These are phyloP conservation scores for Bothriochloa decipiens DNA, from an alignment of 176 grass and related monocot species.

Conservation along the genomic window DNA sequence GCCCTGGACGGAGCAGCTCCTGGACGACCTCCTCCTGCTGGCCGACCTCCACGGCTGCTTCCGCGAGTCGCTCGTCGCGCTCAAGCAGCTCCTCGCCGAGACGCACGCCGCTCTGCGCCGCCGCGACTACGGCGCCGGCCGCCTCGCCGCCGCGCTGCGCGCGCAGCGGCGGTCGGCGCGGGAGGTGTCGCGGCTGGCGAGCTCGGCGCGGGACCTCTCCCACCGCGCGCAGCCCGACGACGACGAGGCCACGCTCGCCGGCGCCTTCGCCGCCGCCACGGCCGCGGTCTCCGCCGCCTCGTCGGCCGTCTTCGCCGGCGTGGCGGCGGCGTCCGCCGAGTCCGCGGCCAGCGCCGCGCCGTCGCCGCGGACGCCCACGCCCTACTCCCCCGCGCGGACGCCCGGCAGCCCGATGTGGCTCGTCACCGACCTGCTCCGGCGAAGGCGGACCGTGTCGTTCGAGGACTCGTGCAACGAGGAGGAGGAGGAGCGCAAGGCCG, in stretches of 20 bases:
- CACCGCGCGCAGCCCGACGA: conserved; percentile 33
- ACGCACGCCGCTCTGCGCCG: conserved; percentile 49
- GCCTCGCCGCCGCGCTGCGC: conserved; percentile 50
- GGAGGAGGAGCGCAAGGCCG: conserved; percentile 64
- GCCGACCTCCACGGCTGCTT: conserved; percentile 62
- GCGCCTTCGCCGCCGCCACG: conserved; percentile 44
- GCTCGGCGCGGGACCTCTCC: conserved; percentile 49
- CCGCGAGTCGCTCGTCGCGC: conserved; percentile 48
- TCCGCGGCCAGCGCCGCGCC: conserved; percentile 53
- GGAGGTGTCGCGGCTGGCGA: conserved; percentile 42
- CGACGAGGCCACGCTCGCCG: conserved; percentile 52
- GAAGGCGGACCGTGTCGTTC: conserved; percentile 44
- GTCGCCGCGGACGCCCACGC: conserved; percentile 41
- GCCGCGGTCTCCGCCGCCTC: conserved; percentile 46
- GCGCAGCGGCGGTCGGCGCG: conserved; percentile 54
- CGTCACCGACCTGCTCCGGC: conserved; percentile 62
- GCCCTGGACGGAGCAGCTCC: conserved; percentile 54
- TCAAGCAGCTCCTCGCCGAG: conserved; percentile 54
- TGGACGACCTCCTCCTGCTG: conserved; percentile 66
- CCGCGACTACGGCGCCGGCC: conserved; percentile 36
- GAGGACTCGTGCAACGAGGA: conserved; percentile 60
- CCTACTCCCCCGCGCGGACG: conserved; percentile 47
- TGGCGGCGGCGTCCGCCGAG: conserved; percentile 52
- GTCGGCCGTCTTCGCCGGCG: conserved; percentile 51
- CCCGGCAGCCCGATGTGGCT: conserved; percentile 63